Evolutionary conservation across 345 rosid species (phyloP), one percentile per base, ranked within the genome.

Genomic region (Chamaenerion angustifolium): DNA sequence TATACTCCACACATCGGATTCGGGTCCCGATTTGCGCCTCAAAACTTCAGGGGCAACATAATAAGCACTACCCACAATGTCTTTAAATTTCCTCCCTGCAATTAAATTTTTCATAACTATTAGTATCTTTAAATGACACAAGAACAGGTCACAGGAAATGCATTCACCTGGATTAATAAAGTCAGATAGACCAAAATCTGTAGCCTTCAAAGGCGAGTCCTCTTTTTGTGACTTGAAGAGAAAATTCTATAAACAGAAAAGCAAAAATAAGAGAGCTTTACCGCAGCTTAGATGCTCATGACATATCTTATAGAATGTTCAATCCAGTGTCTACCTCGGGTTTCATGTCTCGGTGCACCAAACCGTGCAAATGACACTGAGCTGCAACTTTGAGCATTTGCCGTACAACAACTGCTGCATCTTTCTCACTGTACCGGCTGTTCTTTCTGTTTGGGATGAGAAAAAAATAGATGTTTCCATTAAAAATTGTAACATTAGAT

Each of bases 401-500:
- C 35, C 94, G 64, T 44, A 84, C 96, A 61, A 88, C 72, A 41
- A 83, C 85, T 16, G 96, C 94, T 11, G 96, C 96, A 45, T 83
- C 96, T 62, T 71, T 83, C 64, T 87, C 96, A 12, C 71, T 61
- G 58, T 79, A 79, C 16, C 85, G 79, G 47, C 81, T 73, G 43
- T 68, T 73, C 69, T 75, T 69, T 60, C 71, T 68, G 63, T 48
- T 31, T 15, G n/a, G n/a, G n/a, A n/a, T n/a, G 3, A 9, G n/a
- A n/a, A n/a, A n/a, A n/a, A n/a, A n/a, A 17, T 19, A 7, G 53
- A 49, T 9, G 5, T 4, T 47, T 4, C 14, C 15, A 1, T n/a
- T 49, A 11, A 11, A 16, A 49, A 7, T 12, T 5, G 18, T 12
- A 49, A 23, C 27, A 23, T 23, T 23, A 23, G 3, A 5, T 2